Evolutionary conservation across 2,329 filamentous ascomycete genomes (phyloP).

Genomic region (Dothideomycetidae sp.): DNA sequence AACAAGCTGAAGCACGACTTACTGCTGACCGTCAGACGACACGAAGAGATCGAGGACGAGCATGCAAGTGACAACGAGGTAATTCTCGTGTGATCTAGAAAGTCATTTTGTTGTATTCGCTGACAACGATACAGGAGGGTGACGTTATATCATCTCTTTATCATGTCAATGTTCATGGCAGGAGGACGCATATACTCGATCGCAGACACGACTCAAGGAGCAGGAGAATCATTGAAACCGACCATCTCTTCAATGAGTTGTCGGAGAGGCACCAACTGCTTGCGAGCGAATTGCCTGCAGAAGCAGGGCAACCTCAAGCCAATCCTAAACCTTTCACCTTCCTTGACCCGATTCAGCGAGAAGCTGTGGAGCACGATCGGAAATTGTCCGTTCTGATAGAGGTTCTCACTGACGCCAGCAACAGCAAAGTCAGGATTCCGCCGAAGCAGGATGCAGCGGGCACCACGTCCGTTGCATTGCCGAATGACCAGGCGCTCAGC

Average conservation of each 20-base stretch:
- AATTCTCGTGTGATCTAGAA: conserved; percentile 9
- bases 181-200: conserved; percentile 13
- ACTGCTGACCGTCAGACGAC: conserved; percentile 25
- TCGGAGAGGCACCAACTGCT: conserved; percentile 13
- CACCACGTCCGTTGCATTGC: conserved; percentile 17
- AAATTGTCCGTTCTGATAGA: conserved; percentile 22
- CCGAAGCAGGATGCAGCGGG: conserved; percentile 10
- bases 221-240: conserved; percentile 26
- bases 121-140: conserved; percentile 10
- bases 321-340: conserved; percentile 24
- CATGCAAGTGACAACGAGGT: conserved; percentile 30
- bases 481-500: conserved; percentile 29
- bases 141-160: conserved; percentile 21
- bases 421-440: conserved; percentile 18
- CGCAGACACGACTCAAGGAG: conserved; percentile 28
- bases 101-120: too few species aligned
- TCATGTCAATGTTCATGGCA: conserved; percentile 20
- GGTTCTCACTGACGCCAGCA: conserved; percentile 24
- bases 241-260: conserved; percentile 23
- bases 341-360: conserved; percentile 28
- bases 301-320: conserved; percentile 10
- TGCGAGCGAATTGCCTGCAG: conserved; percentile 7
- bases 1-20: conserved; percentile 20
- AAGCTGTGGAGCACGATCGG: conserved; percentile 26
- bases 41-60: conserved; percentile 21